Evolutionary conservation across 1,139 yeast genomes (phyloP).

Genomic region (Zygosaccharomyces pseudobailii): DNA sequence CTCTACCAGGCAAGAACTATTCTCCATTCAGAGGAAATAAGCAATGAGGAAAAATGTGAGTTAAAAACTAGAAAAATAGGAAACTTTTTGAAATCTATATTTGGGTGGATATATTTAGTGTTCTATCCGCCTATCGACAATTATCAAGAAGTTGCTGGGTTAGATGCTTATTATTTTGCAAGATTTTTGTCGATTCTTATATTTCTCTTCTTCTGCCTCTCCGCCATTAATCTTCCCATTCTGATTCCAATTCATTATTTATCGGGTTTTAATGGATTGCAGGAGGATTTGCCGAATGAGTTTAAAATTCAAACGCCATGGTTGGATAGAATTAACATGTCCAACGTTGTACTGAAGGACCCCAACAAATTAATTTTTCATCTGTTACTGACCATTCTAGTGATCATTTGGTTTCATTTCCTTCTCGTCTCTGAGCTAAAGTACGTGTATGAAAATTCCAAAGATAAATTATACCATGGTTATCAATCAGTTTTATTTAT

Average conservation of each 20-base stretch:
- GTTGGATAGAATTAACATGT: conserved; percentile 55
- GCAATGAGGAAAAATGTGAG: not conserved
- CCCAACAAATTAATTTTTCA: conserved; percentile 48
- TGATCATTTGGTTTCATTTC: conserved; percentile 51
- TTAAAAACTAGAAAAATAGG: not conserved
- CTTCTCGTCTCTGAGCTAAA: conserved; percentile 48
- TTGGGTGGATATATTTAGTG: conserved; percentile 14
- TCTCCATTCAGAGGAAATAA: conserved; percentile 36
- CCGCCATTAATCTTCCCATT: conserved; percentile 48
- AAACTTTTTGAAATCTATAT: not conserved
- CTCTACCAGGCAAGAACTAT: conserved; percentile 56
- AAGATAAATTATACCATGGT: conserved; percentile 33
- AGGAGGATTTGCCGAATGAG: conserved; percentile 14
- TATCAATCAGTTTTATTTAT: conserved; percentile 43
- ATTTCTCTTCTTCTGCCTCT: conserved; percentile 46
- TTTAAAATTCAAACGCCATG: conserved; percentile 36
- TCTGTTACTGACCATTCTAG: conserved; percentile 48
- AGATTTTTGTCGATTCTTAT: conserved; percentile 48
- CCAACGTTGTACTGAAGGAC: conserved; percentile 51
- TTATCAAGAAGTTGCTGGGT: conserved; percentile 44
- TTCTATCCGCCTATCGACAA: conserved; percentile 36
- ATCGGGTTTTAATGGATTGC: conserved; percentile 36
- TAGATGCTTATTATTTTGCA: conserved; percentile 63
- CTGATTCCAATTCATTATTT: conserved; percentile 52
- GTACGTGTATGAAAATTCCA: conserved; percentile 34